phyloP scores from a whole-genome alignment of 2,329 filamentous ascomycete species.

The Neodidymelliopsis sp. region DNA sequence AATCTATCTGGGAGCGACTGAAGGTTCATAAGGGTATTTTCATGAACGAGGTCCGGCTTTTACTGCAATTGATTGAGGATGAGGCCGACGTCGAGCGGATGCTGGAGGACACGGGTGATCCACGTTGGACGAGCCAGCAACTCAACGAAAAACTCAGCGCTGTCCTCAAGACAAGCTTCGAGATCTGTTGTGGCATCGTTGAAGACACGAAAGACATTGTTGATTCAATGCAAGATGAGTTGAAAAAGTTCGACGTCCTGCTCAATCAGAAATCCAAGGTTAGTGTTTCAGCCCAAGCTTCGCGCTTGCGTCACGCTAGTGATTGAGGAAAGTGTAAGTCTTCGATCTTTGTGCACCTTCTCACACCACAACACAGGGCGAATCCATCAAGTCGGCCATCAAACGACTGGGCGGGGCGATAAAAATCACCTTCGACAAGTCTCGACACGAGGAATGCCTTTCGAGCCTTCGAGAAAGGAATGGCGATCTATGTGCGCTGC shows the following conservation, averaged over 20 bases:
- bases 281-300: constrained; percentile 2
- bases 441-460: constrained; percentile 25
- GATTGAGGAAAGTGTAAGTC: too few relatives aligned
- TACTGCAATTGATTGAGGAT: constrained; percentile 26
- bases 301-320: too few relatives aligned
- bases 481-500: constrained; percentile 26
- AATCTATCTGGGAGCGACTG: constrained; percentile 21
- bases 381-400: constrained; percentile 24
- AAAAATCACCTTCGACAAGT: constrained; percentile 27
- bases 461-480: constrained; percentile 26
- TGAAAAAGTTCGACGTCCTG: constrained; percentile 28
- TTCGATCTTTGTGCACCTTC: too few relatives aligned
- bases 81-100: constrained; percentile 24
- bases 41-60: constrained; percentile 30
- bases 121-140: constrained; percentile 24
- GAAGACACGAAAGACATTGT: constrained; percentile 23
- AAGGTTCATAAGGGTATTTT: constrained; percentile 28
- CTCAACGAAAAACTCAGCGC: constrained; percentile 24
- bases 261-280: constrained; percentile 21
- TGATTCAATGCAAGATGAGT: constrained; percentile 18
- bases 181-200: constrained; percentile 23
- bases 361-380: too few relatives aligned
- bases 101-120: constrained; percentile 24
- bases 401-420: constrained; percentile 21
- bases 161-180: constrained; percentile 23